A percentile compares a stretch with the other conserved stretches of the same genome.
Evolutionary conservation across 2,329 filamentous ascomycete species (phyloP).

Genomic region (Dothistroma pini): DNA sequence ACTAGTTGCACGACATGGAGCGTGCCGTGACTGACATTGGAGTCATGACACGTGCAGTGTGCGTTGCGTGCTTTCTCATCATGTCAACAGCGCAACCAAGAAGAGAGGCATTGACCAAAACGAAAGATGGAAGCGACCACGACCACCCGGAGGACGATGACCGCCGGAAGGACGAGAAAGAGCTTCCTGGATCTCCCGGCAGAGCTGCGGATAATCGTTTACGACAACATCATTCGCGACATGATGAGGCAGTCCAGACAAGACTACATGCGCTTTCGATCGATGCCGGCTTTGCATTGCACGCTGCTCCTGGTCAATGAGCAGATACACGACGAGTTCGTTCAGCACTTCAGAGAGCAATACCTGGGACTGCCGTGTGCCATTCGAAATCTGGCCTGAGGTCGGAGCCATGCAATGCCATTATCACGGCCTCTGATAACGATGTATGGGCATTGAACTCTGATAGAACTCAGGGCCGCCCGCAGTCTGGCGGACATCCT

Average conservation of each 20-base stretch:
- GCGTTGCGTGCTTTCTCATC: background rate
- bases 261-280: background rate
- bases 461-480: too few relatives aligned
- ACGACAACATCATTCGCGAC: background rate
- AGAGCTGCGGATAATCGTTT: background rate
- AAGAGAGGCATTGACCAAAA: background rate
- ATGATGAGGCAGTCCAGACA: background rate
- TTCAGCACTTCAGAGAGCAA: background rate
- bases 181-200: conserved; percentile 2
- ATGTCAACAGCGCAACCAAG: background rate
- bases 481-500: too few relatives aligned
- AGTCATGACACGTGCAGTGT: background rate
- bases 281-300: background rate
- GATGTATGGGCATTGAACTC: background rate
- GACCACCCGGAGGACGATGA: background rate
- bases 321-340: background rate
- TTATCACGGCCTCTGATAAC: background rate
- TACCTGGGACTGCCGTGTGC: background rate
- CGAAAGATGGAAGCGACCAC: background rate
- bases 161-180: background rate
- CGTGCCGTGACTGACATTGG: background rate
- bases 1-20: background rate
- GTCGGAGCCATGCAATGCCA: background rate
- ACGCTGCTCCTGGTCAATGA: background rate
- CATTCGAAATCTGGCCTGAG: background rate